Percentiles rank a stretch among this genome's conserved stretches.
Conservation (phyloP, 306 rosid species). For the Hippophae tibetana region DNA sequence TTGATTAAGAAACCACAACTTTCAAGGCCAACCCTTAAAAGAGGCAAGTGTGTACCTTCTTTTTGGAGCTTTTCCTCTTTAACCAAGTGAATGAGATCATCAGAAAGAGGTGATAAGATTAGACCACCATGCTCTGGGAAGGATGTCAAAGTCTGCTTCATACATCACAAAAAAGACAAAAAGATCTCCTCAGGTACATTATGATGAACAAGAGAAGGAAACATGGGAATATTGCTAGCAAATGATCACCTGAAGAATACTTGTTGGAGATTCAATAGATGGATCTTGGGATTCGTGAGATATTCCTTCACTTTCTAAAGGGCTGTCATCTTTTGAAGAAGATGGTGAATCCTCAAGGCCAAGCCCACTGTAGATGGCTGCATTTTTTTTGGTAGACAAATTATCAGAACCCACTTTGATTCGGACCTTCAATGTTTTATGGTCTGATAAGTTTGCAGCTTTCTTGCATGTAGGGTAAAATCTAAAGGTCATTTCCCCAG, state of each 20-base stretch:
- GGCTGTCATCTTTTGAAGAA: slow-evolving; percentile 73
- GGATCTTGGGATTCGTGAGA: slow-evolving; percentile 51
- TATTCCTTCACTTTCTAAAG: slow-evolving; percentile 81
- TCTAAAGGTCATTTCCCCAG: slow-evolving; percentile 37
- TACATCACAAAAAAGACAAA: slow-evolving; percentile 11
- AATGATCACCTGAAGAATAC: slow-evolving; percentile 82
- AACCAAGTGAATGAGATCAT: slow-evolving; percentile 44
- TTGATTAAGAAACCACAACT: slow-evolving; percentile 24
- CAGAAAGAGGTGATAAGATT: slow-evolving; percentile 70
- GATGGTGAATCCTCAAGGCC: slow-evolving; percentile 92
- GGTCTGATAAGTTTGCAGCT: slow-evolving; percentile 43
- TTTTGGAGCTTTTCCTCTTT: slow-evolving; percentile 34
- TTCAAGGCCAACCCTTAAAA: slow-evolving; percentile 41
- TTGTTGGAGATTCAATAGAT: slow-evolving; percentile 65
- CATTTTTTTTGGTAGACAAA: slow-evolving; percentile 59
- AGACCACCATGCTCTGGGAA: slow-evolving; percentile 40
- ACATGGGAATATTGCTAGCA: slow-evolving; percentile 23
- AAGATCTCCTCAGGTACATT: slow-evolving; percentile 29
- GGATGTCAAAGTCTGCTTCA: slow-evolving; percentile 72
- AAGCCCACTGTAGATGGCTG: slow-evolving; percentile 82
- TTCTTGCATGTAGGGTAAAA: slow-evolving; percentile 37
- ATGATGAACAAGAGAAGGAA: slow-evolving; percentile 25
- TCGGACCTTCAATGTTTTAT: slow-evolving; percentile 80
- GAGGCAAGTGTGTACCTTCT: slow-evolving; percentile 34
- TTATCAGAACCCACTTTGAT: slow-evolving; percentile 74